phyloP scores from a whole-genome alignment of 345 rosid genomes.

The Acer saccharum region DNA sequence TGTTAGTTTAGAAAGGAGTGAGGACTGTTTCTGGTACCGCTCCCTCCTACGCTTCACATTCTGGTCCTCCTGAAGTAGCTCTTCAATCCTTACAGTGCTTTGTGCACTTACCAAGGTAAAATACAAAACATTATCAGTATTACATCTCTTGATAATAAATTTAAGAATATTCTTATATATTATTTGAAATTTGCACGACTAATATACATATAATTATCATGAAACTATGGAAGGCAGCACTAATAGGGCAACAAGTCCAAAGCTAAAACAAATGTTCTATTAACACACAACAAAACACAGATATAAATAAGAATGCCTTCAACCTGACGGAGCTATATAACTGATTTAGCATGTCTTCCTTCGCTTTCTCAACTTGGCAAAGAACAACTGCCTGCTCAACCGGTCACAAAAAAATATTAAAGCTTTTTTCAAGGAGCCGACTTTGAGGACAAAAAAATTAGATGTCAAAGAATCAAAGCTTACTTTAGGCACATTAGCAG shows the following conservation, averaged over 20 bases:
- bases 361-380: constrained; percentile 97
- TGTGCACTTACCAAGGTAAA: constrained; percentile 52
- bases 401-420: constrained; percentile 18
- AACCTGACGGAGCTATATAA: constrained; percentile 90
- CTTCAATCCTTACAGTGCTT: constrained; percentile 76
- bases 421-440: neutral
- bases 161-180: neutral
- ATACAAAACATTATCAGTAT: neutral
- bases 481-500: constrained; percentile 93
- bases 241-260: neutral
- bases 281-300: neutral
- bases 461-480: constrained; percentile 12
- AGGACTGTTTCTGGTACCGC: constrained; percentile 78
- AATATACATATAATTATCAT: neutral
- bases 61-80: constrained; percentile 89
- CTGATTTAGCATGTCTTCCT: constrained; percentile 97
- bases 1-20: constrained; percentile 77
- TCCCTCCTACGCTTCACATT: constrained; percentile 80
- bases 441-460: neutral
- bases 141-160: neutral
- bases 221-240: neutral
- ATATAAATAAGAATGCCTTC: constrained; percentile 9
- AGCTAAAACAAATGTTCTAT: neutral
- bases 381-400: constrained; percentile 89
- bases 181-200: neutral